Evolutionary conservation across 2,329 filamentous ascomycete species (phyloP).

Genomic region (Venturiaceae sp.): DNA sequence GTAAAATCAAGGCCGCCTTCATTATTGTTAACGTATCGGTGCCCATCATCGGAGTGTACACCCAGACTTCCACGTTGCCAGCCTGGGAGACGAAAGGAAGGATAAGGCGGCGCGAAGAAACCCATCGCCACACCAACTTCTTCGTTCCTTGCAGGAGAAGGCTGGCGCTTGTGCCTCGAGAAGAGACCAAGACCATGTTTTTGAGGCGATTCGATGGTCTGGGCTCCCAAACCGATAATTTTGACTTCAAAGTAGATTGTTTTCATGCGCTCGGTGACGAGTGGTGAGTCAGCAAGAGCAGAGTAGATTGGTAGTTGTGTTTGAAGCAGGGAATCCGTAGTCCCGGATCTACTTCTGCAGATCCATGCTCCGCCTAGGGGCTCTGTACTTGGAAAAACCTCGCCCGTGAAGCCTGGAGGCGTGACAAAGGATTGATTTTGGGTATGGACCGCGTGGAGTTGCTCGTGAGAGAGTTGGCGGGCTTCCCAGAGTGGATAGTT

Average conservation of each 20-base stretch:
- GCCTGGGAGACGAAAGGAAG: conserved; percentile 66
- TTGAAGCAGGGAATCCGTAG: conserved; percentile 53
- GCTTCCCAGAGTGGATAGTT: conserved; percentile 49
- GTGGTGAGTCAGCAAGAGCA: conserved; percentile 47
- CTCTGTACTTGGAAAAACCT: conserved; percentile 23
- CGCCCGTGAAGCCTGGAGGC: conserved; percentile 20
- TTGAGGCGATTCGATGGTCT: conserved; percentile 1
- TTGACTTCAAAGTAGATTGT: conserved; percentile 65
- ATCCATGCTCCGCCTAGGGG: conserved; percentile 22
- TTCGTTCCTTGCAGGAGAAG: background rate
- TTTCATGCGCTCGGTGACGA: conserved; percentile 39
- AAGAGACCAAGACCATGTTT: background rate
- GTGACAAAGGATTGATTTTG: conserved; percentile 38
- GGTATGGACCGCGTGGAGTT: conserved; percentile 36
- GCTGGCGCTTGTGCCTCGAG: background rate
- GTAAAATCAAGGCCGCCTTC: conserved; percentile 66
- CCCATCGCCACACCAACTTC: conserved; percentile 56
- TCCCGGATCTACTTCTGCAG: conserved; percentile 32
- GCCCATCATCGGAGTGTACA: conserved; percentile 73
- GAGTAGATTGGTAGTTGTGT: conserved; percentile 62
- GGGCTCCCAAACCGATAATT: conserved; percentile 35
- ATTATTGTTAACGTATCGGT: conserved; percentile 64
- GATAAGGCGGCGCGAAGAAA: conserved; percentile 65
- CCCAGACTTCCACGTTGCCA: conserved; percentile 69
- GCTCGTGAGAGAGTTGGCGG: conserved; percentile 37